Percentiles rank a stretch among this genome's conserved stretches.
Conservation (phyloP, 257 asterid genomes). For the Henckelia pumila region DNA sequence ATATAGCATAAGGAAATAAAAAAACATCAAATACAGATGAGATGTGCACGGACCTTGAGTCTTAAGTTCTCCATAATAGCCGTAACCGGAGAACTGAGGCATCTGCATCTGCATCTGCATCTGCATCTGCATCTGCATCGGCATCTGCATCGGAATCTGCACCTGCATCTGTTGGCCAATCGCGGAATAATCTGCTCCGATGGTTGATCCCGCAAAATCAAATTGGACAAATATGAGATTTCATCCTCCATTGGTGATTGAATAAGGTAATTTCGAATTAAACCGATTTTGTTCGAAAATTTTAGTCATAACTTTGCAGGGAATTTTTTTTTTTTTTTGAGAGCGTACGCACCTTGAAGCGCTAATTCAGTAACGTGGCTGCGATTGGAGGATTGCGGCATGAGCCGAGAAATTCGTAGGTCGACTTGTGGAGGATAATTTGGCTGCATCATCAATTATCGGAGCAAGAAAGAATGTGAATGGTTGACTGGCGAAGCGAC, state of each 20-base stretch:
- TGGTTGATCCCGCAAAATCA: not conserved
- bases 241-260: not conserved
- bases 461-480: no score
- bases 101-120: no score
- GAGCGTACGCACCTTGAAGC: not conserved
- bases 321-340: no score
- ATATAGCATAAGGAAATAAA: not conserved
- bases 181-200: not conserved
- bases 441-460: not conserved
- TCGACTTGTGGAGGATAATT: not conserved
- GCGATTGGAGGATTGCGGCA: not conserved
- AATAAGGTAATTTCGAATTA: not conserved
- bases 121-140: slow-evolving; percentile 6
- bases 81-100: slow-evolving; percentile 19
- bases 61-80: slow-evolving; percentile 28
- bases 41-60: slow-evolving; percentile 30
- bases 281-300: no score
- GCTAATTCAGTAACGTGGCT: not conserved
- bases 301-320: no score
- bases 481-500: no score
- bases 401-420: not conserved
- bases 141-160: slow-evolving; percentile 1
- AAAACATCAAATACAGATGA: no score
- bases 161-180: slow-evolving; percentile 13
- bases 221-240: not conserved